Percentiles rank a stretch among this genome's conserved stretches.
Evolutionary conservation across 2,329 filamentous ascomycete species (phyloP).

Genomic region (Paraconiothyrium sp.): DNA sequence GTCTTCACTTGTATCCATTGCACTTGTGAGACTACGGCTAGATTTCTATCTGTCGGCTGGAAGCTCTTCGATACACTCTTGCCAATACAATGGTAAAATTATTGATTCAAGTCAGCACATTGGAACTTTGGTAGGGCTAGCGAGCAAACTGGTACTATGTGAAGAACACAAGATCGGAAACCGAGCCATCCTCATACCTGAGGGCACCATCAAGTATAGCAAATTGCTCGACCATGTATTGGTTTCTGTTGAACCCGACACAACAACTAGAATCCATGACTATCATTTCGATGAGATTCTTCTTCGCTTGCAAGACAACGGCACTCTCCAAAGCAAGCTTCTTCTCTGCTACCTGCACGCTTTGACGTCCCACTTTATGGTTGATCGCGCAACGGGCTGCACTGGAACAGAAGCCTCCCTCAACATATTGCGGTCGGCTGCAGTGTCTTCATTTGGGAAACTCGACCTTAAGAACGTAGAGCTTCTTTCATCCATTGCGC

Average conservation of each 20-base stretch:
- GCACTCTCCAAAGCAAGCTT: slow-evolving; percentile 62
- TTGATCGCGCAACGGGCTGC: slow-evolving; percentile 58
- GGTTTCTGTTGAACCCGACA: slow-evolving; percentile 27
- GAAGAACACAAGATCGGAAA: slow-evolving; percentile 19
- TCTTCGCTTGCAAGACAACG: slow-evolving; percentile 61
- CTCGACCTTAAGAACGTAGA: slow-evolving; percentile 39
- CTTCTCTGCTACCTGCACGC: slow-evolving; percentile 63
- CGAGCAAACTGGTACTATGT: slow-evolving; percentile 35
- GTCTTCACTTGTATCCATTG: slow-evolving; percentile 22
- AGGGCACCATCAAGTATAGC: slow-evolving; percentile 22
- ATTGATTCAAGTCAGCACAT: slow-evolving; percentile 36
- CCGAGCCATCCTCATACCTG: slow-evolving; percentile 52
- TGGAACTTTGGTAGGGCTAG: slow-evolving; percentile 36
- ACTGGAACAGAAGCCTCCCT: slow-evolving; percentile 67
- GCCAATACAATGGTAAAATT: slow-evolving; percentile 37
- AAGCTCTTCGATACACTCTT: slow-evolving; percentile 27
- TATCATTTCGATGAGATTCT: slow-evolving; percentile 63
- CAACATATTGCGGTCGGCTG: slow-evolving; percentile 58
- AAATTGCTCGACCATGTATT: slow-evolving; percentile 19
- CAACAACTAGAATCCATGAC: slow-evolving; percentile 45
- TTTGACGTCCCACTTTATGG: slow-evolving; percentile 62
- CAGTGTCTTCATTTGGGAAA: slow-evolving; percentile 58
- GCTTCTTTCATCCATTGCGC: slow-evolving; percentile 38
- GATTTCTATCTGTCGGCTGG: slow-evolving; percentile 22
- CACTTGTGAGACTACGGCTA: slow-evolving; percentile 27